Evolutionary conservation across 2,329 filamentous ascomycete species (phyloP).

Genomic region (Intubia oerlemansii): DNA sequence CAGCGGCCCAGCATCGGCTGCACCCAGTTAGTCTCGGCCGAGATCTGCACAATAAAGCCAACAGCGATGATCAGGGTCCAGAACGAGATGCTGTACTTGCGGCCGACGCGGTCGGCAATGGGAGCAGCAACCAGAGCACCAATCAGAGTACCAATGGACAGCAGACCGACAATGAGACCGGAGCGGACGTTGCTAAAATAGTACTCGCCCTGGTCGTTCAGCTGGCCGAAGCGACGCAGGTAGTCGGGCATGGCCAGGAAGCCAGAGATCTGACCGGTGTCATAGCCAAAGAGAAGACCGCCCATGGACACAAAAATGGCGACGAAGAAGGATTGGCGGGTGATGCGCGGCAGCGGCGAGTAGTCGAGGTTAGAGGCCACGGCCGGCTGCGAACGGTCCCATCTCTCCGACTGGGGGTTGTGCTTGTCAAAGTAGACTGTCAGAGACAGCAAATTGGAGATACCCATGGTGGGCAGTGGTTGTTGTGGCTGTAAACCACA

Average conservation of each 20-base stretch:
- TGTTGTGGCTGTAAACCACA: too few relatives aligned
- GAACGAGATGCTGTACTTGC: constrained; percentile 30
- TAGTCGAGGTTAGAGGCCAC: constrained; percentile 7
- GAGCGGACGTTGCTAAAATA: constrained; percentile 20
- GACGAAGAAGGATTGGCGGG: constrained; percentile 3
- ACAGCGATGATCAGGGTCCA: constrained; percentile 35
- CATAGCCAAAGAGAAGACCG: constrained; percentile 23
- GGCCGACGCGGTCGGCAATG: constrained; percentile 34
- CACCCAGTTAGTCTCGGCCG: constrained; percentile 35
- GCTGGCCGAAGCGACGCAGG: constrained; percentile 30
- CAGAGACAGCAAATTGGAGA: constrained; percentile 2
- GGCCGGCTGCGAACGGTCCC: too few relatives aligned
- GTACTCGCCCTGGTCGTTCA: constrained; percentile 16
- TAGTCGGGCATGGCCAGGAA: constrained; percentile 31
- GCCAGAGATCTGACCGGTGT: constrained; percentile 36
- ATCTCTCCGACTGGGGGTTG: constrained; percentile 4
- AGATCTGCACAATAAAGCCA: constrained; percentile 45
- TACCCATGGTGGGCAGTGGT: too few relatives aligned
- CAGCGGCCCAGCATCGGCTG: constrained; percentile 39
- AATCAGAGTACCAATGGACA: constrained; percentile 32
- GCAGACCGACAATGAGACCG: constrained; percentile 32
- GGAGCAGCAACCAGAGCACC: constrained; percentile 31
- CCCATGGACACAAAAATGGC: constrained; percentile 8
- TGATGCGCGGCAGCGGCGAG: constrained; percentile 5
- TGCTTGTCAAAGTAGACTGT: constrained; percentile 6